Conservation (phyloP, 257 asterid species). For the Striga asiatica region DNA sequence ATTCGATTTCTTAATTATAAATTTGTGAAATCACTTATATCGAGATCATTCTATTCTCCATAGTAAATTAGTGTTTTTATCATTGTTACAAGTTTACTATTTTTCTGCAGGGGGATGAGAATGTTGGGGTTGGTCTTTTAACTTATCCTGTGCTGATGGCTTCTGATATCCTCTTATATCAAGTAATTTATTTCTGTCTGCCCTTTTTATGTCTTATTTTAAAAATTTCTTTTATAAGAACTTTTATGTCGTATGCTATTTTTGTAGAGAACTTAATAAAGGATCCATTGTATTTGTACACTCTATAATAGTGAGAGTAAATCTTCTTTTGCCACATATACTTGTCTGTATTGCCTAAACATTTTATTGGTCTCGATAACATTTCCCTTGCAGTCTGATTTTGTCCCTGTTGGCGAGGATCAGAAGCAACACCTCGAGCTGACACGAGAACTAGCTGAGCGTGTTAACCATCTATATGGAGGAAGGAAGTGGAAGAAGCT, state of each 20-base stretch:
- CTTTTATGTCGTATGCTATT: not conserved
- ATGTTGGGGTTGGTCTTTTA: constrained; percentile 89
- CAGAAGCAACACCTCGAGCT: constrained; percentile 96
- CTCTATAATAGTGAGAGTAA: not conserved
- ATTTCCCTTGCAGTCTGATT: constrained; percentile 75
- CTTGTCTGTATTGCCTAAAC: constrained; percentile 25
- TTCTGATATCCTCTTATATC: constrained; percentile 90
- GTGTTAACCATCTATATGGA: constrained; percentile 77
- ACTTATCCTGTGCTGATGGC: constrained; percentile 98
- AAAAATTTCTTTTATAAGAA: not conserved
- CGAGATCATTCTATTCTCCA: no score
- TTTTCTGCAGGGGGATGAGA: constrained; percentile 70
- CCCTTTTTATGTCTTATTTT: not conserved
- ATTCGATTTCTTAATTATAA: not conserved
- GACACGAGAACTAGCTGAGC: constrained; percentile 90
- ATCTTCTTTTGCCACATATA: no score
- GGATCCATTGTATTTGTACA: not conserved
- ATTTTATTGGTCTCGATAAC: constrained; percentile 28
- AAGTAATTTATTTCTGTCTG: constrained; percentile 31
- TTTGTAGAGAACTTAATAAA: constrained; percentile 3
- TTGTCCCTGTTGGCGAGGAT: constrained; percentile 98
- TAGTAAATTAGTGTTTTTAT: no score
- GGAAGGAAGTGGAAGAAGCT: constrained; percentile 96
- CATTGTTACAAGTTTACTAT: no score
- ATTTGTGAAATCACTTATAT: not conserved